Percentiles rank a stretch among this genome's conserved stretches.
Conservation (phyloP, 768 basidiomycete species). For the Boletus coccyginus region DNA sequence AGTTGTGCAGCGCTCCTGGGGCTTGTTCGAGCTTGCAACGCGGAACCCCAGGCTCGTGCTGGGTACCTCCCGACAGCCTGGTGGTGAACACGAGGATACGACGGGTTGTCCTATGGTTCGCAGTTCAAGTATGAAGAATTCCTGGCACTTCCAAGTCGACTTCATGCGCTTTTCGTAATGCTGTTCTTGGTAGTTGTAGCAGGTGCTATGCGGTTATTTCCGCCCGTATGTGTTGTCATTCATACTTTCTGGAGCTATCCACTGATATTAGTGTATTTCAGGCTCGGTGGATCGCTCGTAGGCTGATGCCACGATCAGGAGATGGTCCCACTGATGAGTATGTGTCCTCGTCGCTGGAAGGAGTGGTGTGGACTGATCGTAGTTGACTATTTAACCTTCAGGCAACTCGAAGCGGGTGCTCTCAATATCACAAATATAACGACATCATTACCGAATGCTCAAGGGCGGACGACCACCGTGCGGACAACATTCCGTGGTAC, state of each 20-base stretch:
- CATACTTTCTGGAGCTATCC: neutral
- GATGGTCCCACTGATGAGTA: slow-evolving; percentile 66
- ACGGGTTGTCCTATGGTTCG: slow-evolving; percentile 53
- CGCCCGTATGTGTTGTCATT: slow-evolving; percentile 34
- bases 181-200: slow-evolving; percentile 25
- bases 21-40: slow-evolving; percentile 39
- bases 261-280: neutral
- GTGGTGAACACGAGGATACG: slow-evolving; percentile 12
- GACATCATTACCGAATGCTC: slow-evolving; percentile 46
- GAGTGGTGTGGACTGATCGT: slow-evolving; percentile 2
- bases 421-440: slow-evolving; percentile 71
- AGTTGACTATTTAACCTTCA: slow-evolving; percentile 22
- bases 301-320: slow-evolving; percentile 50
- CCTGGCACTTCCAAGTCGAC: slow-evolving; percentile 36
- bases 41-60: slow-evolving; percentile 19
- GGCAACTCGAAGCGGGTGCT: slow-evolving; percentile 57
- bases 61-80: slow-evolving; percentile 13
- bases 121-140: slow-evolving; percentile 80
- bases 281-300: slow-evolving; percentile 58
- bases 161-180: slow-evolving; percentile 43
- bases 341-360: neutral
- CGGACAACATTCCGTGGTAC: slow-evolving; percentile 60
- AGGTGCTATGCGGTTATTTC: slow-evolving; percentile 31
- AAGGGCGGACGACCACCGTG: slow-evolving; percentile 41
- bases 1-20: slow-evolving; percentile 58